Evolutionary conservation across 2,329 filamentous ascomycete genomes (phyloP), one percentile per base, ranked within the genome.

Genomic region (Calonectria pauciramosa): DNA sequence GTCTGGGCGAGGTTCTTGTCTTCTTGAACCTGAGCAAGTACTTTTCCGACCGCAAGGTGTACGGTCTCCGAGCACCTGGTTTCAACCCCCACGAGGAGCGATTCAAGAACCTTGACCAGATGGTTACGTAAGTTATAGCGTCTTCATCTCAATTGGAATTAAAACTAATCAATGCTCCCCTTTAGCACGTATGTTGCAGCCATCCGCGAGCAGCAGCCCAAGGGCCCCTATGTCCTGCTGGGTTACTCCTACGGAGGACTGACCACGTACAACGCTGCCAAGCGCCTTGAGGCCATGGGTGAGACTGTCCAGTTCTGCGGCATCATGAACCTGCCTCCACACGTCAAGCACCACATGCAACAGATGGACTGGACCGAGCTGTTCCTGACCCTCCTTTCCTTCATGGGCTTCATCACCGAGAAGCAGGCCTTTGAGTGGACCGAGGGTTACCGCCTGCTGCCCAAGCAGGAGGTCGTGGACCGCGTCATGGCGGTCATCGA

Each of bases 391-490:
- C 30, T 59, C 16, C 52, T 59, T 2, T 59, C 52, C 18, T 59
- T 59, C 52, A 59, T 59, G 52, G 52, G 52, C 52, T 59, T 59
- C 30, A 59, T 59, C 52, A 59, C 52, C 10, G 30, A 59, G 52
- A 59, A 59, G 52, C 52, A 59, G 7, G 52, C 52, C 20, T n/a
- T n/a, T 20, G 52, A 59, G 20, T 59, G 52, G 52, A 59, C 32
- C 30, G 52, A 59, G 20, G 10, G 18, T 4, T 59, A 59, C 18
- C 52, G 32, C n/a, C 30, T 32, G 20, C 10, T 59, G 30, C 52
- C 30, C 30, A 59, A 59, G 30, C 52, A 59, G 32, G 52, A 59
- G 52, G 52, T 59, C 6, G 32, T 59, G 3, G 52, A 59, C 30
- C 9, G n/a, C 4, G 52, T 59, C 18, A 36, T 36, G 52, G 52